A percentile compares a stretch with the other conserved stretches of the same genome.
Evolutionary conservation across 495 filamentous ascomycete genomes (phyloP).

Genomic region (Stereocaulon alpinum): DNA sequence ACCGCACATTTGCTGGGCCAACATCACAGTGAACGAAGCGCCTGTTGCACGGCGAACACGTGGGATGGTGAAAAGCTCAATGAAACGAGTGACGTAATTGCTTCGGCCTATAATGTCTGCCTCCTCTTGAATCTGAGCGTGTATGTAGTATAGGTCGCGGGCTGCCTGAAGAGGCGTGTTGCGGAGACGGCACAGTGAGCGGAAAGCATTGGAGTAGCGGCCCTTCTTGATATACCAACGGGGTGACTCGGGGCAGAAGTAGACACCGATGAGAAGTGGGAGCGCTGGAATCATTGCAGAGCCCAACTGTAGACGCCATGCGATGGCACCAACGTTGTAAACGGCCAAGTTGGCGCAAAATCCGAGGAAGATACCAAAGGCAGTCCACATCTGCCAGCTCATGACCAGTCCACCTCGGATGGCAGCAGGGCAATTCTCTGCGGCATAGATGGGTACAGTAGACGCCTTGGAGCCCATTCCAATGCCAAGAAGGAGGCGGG

Average conservation of each 20-base stretch:
- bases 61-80: conserved; percentile 59
- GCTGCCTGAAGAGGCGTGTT: conserved; percentile 51
- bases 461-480: conserved; percentile 58
- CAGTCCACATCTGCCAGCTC: conserved; percentile 50
- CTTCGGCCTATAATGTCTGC: conserved; percentile 34
- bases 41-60: conserved; percentile 56
- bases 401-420: conserved; percentile 56
- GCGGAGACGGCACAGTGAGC: conserved; percentile 51
- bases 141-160: conserved; percentile 57
- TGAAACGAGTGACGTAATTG: conserved; percentile 47
- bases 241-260: conserved; percentile 59
- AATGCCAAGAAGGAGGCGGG: conserved; percentile 49
- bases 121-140: conserved; percentile 49
- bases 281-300: conserved; percentile 64
- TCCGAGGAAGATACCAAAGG: conserved; percentile 54
- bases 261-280: conserved; percentile 51
- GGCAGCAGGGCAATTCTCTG: conserved; percentile 49
- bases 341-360: conserved; percentile 51
- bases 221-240: conserved; percentile 58
- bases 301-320: conserved; percentile 55
- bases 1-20: conserved; percentile 54
- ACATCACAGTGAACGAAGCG: conserved; percentile 57
- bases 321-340: conserved; percentile 40
- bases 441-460: conserved; percentile 52
- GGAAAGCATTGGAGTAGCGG: conserved; percentile 43